Conservation (phyloP, 345 rosid species). For the Garcia nutans region DNA sequence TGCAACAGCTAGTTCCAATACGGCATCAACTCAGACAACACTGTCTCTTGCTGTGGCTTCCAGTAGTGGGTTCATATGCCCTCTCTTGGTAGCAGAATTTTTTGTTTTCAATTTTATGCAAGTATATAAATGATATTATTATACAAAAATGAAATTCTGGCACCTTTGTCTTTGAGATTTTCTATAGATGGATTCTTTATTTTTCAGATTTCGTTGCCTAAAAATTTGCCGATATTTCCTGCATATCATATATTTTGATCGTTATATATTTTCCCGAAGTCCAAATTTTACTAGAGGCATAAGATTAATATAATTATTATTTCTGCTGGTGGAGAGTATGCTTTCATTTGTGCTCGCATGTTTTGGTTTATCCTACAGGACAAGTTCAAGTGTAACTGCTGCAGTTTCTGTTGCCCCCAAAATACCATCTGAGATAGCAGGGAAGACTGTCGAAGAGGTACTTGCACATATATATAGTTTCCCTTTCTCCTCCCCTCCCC, state of each 20-base stretch:
- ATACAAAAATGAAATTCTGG: not conserved
- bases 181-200: not conserved
- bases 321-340: not conserved
- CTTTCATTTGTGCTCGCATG: not conserved
- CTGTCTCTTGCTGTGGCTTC: slow-evolving; percentile 61
- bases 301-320: not conserved
- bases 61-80: slow-evolving; percentile 68
- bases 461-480: not conserved
- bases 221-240: not conserved
- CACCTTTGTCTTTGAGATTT: not conserved
- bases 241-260: not conserved
- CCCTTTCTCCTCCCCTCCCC: not conserved
- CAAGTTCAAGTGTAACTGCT: slow-evolving; percentile 49
- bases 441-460: slow-evolving; percentile 97
- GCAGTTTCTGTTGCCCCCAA: slow-evolving; percentile 57
- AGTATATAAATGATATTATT: not conserved
- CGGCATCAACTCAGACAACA: slow-evolving; percentile 49
- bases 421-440: slow-evolving; percentile 83
- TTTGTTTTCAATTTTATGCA: not conserved
- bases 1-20: slow-evolving; percentile 42
- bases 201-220: not conserved
- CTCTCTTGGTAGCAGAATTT: not conserved
- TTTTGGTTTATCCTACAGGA: slow-evolving; percentile 35
- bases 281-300: not conserved
- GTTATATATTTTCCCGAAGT: not conserved